Base-by-base conservation (phyloP, 495 filamentous ascomycete species). In the Cryomyces minteri region DNA sequence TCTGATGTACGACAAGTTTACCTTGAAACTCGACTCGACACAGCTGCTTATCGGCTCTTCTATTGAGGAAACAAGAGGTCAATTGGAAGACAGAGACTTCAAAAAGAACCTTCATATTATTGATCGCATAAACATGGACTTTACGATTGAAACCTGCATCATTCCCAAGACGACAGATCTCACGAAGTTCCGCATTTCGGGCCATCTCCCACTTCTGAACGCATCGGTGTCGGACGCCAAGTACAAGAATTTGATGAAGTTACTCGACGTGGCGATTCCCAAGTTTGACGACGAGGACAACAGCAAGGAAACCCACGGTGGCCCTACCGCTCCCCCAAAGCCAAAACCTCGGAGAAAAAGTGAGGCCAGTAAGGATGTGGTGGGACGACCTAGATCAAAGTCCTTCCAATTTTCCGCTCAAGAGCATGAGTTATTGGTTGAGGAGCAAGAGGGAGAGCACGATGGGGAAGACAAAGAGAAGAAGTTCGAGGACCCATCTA, bases 21-120 rank as follows among this genome's bases (percentile, higher is more conserved):
- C 81, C 32, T 72, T 98, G 54, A 93, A 90, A 54, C 68, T 98
- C 29, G 79, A 92, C 41, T 88, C 86, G 0, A 98, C 90, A 0
- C 90, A 98, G 57, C 74, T 98, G 46, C 70, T 98, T 28, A 93
- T 98, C 49, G 90, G 90, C 5, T 84, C 90, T n/a, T 87, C 86
- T 0, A 79, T 98, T 38, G 81, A 93, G 45, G 80, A 82, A 48
- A 90, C 90, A 4, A 87, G 84, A 54, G 66, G 76, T n/a, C 88
- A 96, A 55, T 66, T 98, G 9, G 73, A 73, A 7, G 69, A 71
- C 6, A 73, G 75, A 46, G 76, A 83, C 38, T 72, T 80, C 12
- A 66, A 68, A 5, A 79, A 78, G 47, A 79, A 82, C 55, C 67
- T 94, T 43, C 90, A 95, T 60, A 77, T 98, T 45, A 84, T 98